phyloP scores from a whole-genome alignment of 331 rosid species.

The Ulmus americana region DNA sequence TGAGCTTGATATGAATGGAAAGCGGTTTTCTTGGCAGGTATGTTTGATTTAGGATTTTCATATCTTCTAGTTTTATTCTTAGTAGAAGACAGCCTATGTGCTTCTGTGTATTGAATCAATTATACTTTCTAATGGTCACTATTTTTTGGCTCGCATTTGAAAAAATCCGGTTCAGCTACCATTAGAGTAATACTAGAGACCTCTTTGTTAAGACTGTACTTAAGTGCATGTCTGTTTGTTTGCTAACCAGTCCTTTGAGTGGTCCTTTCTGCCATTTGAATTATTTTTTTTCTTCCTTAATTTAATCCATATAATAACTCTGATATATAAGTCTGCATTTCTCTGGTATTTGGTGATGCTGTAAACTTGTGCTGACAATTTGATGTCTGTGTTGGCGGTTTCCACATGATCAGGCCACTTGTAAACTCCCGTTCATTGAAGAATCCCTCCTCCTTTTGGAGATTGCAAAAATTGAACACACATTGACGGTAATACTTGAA shows the following conservation, averaged over 20 bases:
- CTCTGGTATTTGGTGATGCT: no score
- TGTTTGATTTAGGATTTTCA: background rate
- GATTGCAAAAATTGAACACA: slow-evolving; percentile 26
- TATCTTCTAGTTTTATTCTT: background rate
- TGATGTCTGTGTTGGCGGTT: slow-evolving; percentile 3
- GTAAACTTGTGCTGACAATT: background rate
- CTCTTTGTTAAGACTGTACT: background rate
- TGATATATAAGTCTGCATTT: background rate
- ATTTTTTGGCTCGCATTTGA: background rate
- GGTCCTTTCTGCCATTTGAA: background rate
- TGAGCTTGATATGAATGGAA: slow-evolving; percentile 28
- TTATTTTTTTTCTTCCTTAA: background rate
- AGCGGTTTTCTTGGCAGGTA: slow-evolving; percentile 28
- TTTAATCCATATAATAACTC: background rate
- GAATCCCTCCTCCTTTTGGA: slow-evolving; percentile 26
- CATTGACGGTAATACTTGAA: slow-evolving; percentile 20
- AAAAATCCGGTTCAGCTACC: no score
- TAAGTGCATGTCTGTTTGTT: background rate
- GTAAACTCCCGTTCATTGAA: slow-evolving; percentile 28
- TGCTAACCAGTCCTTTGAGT: background rate
- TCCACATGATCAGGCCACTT: slow-evolving; percentile 18
- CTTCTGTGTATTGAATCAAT: background rate
- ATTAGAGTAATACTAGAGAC: background rate
- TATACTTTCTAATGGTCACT: background rate
- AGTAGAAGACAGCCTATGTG: background rate